Evolutionary conservation across 257 asterid genomes (phyloP), one percentile per base, ranked within the genome.

Genomic region (Solanum appendiculatum): DNA sequence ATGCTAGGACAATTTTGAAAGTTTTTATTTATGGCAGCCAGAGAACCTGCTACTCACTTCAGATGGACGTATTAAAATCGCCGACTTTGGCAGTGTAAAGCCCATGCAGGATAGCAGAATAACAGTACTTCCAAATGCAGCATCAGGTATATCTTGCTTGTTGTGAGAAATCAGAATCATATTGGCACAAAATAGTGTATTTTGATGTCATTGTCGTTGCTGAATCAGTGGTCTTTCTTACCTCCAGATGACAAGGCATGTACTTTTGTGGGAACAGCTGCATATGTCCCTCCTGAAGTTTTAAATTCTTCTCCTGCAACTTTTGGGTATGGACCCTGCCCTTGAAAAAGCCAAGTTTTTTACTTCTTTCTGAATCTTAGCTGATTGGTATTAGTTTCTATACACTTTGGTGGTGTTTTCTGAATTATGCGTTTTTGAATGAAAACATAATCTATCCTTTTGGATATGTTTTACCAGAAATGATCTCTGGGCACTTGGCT

Each of bases 401-500:
- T n/a, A 48, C 42, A 48, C 68, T 81, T 81, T 10, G 40, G 5
- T 48, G 85, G 64, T 81, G 63, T 31, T 29, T 13, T 12, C 29
- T 81, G 68, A 48, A 48, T 29, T 81, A 18, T 31, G 40, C 29
- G 9, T 48, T 27, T 81, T 81, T 29, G 15, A 81, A 51, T 81
- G 68, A 31, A 44, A 48, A 51, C 72, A 37, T 83, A 82, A 34
- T 86, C 78, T 75, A 86, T 48, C 27, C 64, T 75, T 44, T 87
- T 51, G 82, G 31, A 82, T 42, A 73, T 63, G 21, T 83, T 73
- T 21, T 75, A 92, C 89, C 94, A 97, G 99, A 94, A 97, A 96
- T 88, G 99, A 97, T 92, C 98, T 97, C 63, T 97, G 99, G 99
- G 98, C 99, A 56, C 98, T 97, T 90, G 99, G 99, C 89, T 97